These are phyloP conservation scores for Fusarium euwallaceae DNA, from an alignment of 2,329 filamentous ascomycete genomes.

Conservation along the genomic window DNA sequence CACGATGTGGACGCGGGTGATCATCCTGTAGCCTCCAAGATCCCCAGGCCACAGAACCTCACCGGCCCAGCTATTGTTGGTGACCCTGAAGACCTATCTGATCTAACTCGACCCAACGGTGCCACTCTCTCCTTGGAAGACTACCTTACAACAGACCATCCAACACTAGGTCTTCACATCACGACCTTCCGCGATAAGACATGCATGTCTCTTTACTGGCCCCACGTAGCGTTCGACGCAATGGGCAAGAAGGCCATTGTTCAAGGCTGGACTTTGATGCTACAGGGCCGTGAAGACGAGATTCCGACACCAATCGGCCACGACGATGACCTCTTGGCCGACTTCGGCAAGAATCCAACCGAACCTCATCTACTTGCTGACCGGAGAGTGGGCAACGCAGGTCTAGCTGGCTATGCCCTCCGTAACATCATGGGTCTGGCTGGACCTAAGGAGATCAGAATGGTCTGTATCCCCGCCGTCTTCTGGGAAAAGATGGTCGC, in stretches of 20 bases:
- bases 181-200: constrained; percentile 59
- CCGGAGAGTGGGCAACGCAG: background rate
- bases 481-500: constrained; percentile 5
- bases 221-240: constrained; percentile 58
- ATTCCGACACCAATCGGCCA: constrained; percentile 2
- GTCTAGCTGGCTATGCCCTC: background rate
- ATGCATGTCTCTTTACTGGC: constrained; percentile 54
- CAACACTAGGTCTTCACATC: constrained; percentile 58
- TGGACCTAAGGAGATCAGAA: constrained; percentile 11
- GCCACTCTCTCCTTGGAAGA: constrained; percentile 39
- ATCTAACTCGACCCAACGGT: background rate
- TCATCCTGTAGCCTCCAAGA: constrained; percentile 2
- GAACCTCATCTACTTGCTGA: constrained; percentile 3
- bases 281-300: constrained; percentile 10
- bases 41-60: background rate
- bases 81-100: constrained; percentile 7
- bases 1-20: background rate
- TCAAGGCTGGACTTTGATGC: constrained; percentile 51
- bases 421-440: constrained; percentile 1
- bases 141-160: constrained; percentile 54
- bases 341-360: constrained; percentile 14
- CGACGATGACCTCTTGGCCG: constrained; percentile 1
- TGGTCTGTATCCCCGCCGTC: constrained; percentile 16
- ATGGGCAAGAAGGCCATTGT: constrained; percentile 54
- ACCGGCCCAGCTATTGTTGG: constrained; percentile 6